phyloP scores from a whole-genome alignment of 2,329 filamentous ascomycete genomes.

The Arthroderma sp. region DNA sequence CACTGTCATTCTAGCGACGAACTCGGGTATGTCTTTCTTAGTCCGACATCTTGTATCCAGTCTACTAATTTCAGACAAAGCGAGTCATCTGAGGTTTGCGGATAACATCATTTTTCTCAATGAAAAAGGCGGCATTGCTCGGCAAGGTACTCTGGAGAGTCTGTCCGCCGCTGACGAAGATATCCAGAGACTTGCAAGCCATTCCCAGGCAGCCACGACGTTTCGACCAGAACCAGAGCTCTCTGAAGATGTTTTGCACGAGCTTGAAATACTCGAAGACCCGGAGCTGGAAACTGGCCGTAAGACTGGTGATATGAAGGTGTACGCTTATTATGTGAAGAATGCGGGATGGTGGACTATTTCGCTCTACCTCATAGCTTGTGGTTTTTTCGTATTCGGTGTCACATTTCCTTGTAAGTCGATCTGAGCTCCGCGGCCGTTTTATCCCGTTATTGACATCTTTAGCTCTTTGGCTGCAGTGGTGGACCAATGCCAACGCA shows the following conservation, averaged over 20 bases:
- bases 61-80: conserved; percentile 30
- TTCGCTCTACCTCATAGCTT: background rate
- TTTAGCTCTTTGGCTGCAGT: conserved; percentile 1
- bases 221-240: background rate
- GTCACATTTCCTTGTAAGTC: conserved; percentile 5
- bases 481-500: conserved; percentile 1
- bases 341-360: conserved; percentile 2
- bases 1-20: conserved; percentile 70
- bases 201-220: background rate
- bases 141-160: background rate
- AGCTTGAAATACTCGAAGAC: conserved; percentile 2
- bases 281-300: background rate
- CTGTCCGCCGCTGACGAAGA: background rate
- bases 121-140: background rate
- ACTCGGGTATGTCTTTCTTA: conserved; percentile 63
- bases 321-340: conserved; percentile 6
- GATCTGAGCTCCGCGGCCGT: too few species aligned
- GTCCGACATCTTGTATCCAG: conserved; percentile 49
- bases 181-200: background rate
- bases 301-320: conserved; percentile 6
- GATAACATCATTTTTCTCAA: conserved; percentile 5
- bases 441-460: background rate
- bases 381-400: background rate
- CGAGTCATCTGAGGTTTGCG: background rate
- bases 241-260: background rate